Percentiles rank a stretch among this genome's conserved stretches.
Evolutionary conservation across 495 filamentous ascomycete genomes (phyloP).

Genomic region (Neurospora sp.): DNA sequence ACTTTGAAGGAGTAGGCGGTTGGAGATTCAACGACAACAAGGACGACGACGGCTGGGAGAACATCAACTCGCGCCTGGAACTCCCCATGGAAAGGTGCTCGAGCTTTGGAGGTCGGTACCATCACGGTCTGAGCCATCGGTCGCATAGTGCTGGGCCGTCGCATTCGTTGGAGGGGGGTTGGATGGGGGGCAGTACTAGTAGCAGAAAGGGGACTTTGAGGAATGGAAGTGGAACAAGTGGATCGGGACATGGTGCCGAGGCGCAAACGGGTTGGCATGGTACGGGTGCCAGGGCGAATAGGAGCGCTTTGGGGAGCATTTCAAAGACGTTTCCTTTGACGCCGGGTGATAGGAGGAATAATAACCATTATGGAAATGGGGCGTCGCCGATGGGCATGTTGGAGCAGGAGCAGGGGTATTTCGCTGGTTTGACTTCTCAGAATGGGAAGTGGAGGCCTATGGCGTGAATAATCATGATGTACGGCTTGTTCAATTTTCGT

Average conservation of each 20-base stretch:
- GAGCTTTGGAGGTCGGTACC: conserved; percentile 9
- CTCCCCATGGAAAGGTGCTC: conserved; percentile 57
- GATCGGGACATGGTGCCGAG: not conserved
- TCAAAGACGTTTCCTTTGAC: not conserved
- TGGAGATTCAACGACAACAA: conserved; percentile 53
- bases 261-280: not conserved
- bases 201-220: not conserved
- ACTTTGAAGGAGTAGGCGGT: conserved; percentile 82
- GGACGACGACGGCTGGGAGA: conserved; percentile 57
- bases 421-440: not conserved
- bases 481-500: not conserved
- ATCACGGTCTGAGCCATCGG: conserved; percentile 15
- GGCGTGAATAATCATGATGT: not conserved
- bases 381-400: not conserved
- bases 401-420: not conserved
- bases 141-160: conserved; percentile 25
- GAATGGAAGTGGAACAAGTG: not conserved
- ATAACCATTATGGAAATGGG: not conserved
- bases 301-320: not conserved
- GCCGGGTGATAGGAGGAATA: not conserved
- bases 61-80: conserved; percentile 63
- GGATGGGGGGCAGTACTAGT: not conserved
- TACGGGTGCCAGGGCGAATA: not conserved
- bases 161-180: not conserved
- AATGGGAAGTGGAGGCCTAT: not conserved